phyloP scores from a whole-genome alignment of 2,329 filamentous ascomycete species.

The Hypoxylon rubiginosum region DNA sequence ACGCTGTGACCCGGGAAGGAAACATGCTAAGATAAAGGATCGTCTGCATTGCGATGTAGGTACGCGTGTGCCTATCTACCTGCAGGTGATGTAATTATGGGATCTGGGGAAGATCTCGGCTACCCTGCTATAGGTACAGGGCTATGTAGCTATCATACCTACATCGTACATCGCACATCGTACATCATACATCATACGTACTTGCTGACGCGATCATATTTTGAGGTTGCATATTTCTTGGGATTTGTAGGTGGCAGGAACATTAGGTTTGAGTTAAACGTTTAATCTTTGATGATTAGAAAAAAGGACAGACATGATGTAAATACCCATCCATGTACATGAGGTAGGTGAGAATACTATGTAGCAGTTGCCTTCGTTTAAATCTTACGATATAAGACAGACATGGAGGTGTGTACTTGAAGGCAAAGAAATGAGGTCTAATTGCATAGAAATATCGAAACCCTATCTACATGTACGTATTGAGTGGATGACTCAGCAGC shows the following conservation, averaged over 20 bases:
- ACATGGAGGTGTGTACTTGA: background rate
- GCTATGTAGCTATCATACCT: background rate
- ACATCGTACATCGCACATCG: background rate
- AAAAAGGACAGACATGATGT: background rate
- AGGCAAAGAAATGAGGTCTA: background rate
- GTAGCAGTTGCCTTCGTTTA: background rate
- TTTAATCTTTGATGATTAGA: background rate
- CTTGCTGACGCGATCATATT: background rate
- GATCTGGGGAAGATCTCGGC: constrained; percentile 39
- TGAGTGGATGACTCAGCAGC: constrained; percentile 32
- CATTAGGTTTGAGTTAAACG: background rate
- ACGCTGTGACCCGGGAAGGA: background rate
- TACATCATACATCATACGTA: background rate
- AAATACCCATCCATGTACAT: background rate
- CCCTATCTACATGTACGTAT: constrained; percentile 31
- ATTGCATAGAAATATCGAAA: constrained; percentile 26
- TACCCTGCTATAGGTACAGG: constrained; percentile 9
- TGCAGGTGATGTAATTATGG: constrained; percentile 44
- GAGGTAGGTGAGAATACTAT: background rate
- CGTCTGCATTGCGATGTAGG: constrained; percentile 8
- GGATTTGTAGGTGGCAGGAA: background rate
- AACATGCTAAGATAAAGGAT: constrained; percentile 3
- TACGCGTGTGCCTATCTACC: constrained; percentile 20
- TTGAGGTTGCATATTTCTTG: background rate
- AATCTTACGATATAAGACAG: background rate